Percentiles rank a stretch among this genome's conserved stretches.
phyloP scores from a whole-genome alignment of 1,284 basidiomycete species.

The Ganoderma resinaceum region DNA sequence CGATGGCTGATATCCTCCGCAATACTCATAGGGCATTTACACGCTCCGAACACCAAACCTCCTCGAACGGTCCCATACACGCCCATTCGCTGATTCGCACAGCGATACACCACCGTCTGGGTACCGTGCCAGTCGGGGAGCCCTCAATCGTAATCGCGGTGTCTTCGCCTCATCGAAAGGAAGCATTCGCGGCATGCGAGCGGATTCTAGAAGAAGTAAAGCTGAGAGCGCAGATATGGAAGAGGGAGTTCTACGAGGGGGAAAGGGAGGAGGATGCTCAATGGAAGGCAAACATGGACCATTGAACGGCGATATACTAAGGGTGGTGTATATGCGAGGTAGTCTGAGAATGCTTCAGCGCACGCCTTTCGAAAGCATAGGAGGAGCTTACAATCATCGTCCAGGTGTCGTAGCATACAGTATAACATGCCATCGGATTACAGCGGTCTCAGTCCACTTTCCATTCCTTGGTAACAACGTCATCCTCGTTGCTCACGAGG shows the following conservation, averaged over 20 bases:
- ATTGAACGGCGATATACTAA: slow-evolving; percentile 17
- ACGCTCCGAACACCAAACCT: slow-evolving; percentile 52
- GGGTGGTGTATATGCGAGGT: slow-evolving; percentile 6
- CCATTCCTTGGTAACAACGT: slow-evolving; percentile 73
- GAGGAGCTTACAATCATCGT: slow-evolving; percentile 6
- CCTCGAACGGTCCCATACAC: slow-evolving; percentile 25
- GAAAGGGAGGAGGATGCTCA: slow-evolving; percentile 64
- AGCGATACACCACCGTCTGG: slow-evolving; percentile 81
- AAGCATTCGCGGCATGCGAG: slow-evolving; percentile 84
- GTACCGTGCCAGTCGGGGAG: slow-evolving; percentile 79
- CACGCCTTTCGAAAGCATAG: background rate
- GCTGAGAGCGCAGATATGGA: slow-evolving; percentile 86
- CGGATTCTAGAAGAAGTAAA: slow-evolving; percentile 87
- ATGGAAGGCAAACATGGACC: slow-evolving; percentile 73
- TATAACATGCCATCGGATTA: background rate
- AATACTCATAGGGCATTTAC: slow-evolving; percentile 51
- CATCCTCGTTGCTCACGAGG: slow-evolving; percentile 79
- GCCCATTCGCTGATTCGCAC: slow-evolving; percentile 55
- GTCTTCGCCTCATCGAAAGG: slow-evolving; percentile 85
- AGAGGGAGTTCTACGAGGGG: slow-evolving; percentile 84
- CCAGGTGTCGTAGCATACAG: background rate
- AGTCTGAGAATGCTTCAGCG: slow-evolving; percentile 6
- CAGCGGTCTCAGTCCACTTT: slow-evolving; percentile 65
- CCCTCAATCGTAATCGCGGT: slow-evolving; percentile 87
- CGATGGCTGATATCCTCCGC: slow-evolving; percentile 68